Base-by-base conservation (phyloP, 2,329 filamentous ascomycete species). In the Neofusicoccum kwambonambiense region DNA sequence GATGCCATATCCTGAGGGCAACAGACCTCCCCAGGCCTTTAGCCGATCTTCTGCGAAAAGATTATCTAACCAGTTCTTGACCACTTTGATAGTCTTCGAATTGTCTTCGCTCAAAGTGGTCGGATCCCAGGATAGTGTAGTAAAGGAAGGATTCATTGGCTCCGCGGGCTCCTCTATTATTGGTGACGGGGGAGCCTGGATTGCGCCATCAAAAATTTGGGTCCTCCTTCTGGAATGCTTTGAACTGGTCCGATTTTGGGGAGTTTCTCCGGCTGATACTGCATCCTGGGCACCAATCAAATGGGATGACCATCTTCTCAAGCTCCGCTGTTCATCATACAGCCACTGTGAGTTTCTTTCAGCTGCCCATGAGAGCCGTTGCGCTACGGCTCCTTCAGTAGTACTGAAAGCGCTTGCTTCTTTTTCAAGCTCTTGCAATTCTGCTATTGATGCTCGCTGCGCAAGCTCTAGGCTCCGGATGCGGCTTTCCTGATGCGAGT, bases 1-100 rank as follows among this genome's bases (percentile, higher is more conserved):
- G 27, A 31, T 31, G 27, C 27, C 5, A 31, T 31, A 31, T 31
- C 27, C 27, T 3, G 27, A 5, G 4, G 27, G 27, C 27, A 31
- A 1, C 3, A 31, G 6, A 31, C 27, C 27, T 31, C 27, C 6
- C 27, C 27, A 31, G 3, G 27, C 27, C 27, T 31, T 7, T 1
- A 31, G 27, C 27, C 6, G 27, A 31, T 31, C 27, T 31, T 1
- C 27, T 7, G 27, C 27, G 1, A 5, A 31, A 31, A 31, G 27
- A 31, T 5, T 31, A 7, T 31, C 27, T 2, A 31, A 31, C 27
- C 27, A 31, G 6, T 7, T 1, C 1, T 4, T 5, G 27, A 31
- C 27, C 1, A 5, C 27, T 31, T 7, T 5, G 4, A 31, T 31
- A 5, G 27, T 7, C 27, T 7, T 31, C 97, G 92, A 60, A 96